Evolutionary conservation across 2,329 filamentous ascomycete species (phyloP), one percentile per base, ranked within the genome.

Genomic region (Sporothrix brunneoviolacea): DNA sequence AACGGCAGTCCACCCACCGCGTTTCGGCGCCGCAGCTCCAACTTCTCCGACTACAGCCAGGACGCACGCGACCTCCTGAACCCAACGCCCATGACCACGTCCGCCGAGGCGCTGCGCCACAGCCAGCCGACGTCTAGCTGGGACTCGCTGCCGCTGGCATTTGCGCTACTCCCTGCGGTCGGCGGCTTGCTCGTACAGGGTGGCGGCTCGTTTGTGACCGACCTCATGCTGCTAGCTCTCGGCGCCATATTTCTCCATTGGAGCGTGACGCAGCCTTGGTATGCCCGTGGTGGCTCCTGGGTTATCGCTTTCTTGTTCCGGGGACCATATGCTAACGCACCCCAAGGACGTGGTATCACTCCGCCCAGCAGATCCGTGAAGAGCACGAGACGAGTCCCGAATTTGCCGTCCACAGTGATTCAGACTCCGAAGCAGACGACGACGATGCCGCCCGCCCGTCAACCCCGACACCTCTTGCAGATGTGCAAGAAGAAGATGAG

Each of bases 241-340:
- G 87, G 88, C 2, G 88, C 85, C 4, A 77, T 96, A 39, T 94
- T 96, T 61, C 72, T 97, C 55, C 91, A 95, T 64, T 96, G 90
- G 88, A 91, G 88, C 43, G 85, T 96, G 38, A 84, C 88, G 50
- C 74, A 93, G 58, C 91, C 91, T 59, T 97, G 91, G 91, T 91
- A 71, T 64, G 77, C 59, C 38, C 47, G 2, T 8, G 15, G 10
- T 28, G 24, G 6, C 24, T 16, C 47, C 5, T 22, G 30, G 28
- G 27, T 7, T 55, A 21, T 28, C 24, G n/a, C 5, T 18, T 4
- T 19, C 8, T 40, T 36, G 15, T 24, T 43, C 8, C 13, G 8
- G 4, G 18, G 13, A 15, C 16, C 10, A 19, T n/a, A 8, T 37
- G 16, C 35, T 36, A 8, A 40, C 36, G 19, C 4, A 13, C 5